Evolutionary conservation across 192 early-diverging fungal genomes (phyloP), one percentile per base, ranked within the genome.

Genomic region (Backusella tuberculispora): DNA sequence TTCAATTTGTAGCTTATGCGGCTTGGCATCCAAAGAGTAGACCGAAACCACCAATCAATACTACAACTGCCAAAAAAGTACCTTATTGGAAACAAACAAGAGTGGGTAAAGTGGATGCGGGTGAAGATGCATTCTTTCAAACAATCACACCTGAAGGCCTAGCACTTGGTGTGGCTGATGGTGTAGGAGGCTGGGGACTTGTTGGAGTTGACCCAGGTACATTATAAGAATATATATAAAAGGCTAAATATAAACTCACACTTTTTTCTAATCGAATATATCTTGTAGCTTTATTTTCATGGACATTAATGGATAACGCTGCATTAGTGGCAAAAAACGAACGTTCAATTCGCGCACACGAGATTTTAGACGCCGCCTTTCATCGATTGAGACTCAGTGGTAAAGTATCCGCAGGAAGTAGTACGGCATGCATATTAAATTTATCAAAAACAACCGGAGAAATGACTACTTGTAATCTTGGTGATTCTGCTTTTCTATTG

Each of bases 101-200:
- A 68, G 77, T 77, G 3, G 87, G 87, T 6, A 88, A 88, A 37
- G 87, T 88, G 4, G 85, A 88, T 78, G 87, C 87, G 19, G 87
- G 87, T 19, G 87, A 88, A 44, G 87, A 88, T 74, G 87, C 87
- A n/a, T 88, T 88, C 63, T 88, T 87, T 41, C 85, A 88, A 71
- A 85, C 84, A 6, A 77, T 74, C 9, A 88, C 87, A 6, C 81
- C 81, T 12, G 79, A 80, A n/a, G 81, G 87, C 45, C 71, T 88
- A 9, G 85, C 85, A 10, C 53, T 88, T 24, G 87, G 87, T 47
- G 87, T 88, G 38, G 87, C 87, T 2, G 87, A 88, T 66, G 87
- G 87, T 42, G 87, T 88, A n/a, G 87, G 87, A 45, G 87, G 87
- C 44, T 88, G 87, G 87, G 72, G 85, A 66, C 84, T 87, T 76